phyloP scores from a whole-genome alignment of 1,139 yeast species.

The Meyerozyma smithsonii region DNA sequence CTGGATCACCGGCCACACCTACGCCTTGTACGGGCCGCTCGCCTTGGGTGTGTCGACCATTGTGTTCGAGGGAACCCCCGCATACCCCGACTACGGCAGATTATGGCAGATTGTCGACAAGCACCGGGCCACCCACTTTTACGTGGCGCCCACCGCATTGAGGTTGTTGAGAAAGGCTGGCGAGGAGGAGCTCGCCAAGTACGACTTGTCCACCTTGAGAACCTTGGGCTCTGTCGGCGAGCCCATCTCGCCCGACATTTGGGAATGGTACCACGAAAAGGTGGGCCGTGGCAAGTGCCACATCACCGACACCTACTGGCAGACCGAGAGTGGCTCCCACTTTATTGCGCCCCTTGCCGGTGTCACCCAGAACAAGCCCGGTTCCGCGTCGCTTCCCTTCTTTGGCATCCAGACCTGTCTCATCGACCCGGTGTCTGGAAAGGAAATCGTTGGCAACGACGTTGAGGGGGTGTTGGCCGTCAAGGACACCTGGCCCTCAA shows the following conservation, averaged over 20 bases:
- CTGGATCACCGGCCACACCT: slow-evolving; percentile 99
- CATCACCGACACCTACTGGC: slow-evolving; percentile 97
- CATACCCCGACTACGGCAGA: slow-evolving; percentile 93
- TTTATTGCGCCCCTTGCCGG: slow-evolving; percentile 95
- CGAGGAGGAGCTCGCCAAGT: slow-evolving; percentile 73
- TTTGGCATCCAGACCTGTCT: slow-evolving; percentile 89
- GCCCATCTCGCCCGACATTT: slow-evolving; percentile 95
- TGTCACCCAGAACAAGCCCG: slow-evolving; percentile 92
- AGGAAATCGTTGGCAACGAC: slow-evolving; percentile 79
- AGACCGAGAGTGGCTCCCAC: slow-evolving; percentile 96
- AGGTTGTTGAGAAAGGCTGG: slow-evolving; percentile 95
- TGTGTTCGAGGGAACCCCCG: slow-evolving; percentile 97
- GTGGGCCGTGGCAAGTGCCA: slow-evolving; percentile 86
- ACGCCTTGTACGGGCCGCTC: slow-evolving; percentile 92
- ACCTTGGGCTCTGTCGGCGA: slow-evolving; percentile 98
- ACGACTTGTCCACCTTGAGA: slow-evolving; percentile 86
- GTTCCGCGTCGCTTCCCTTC: slow-evolving; percentile 94
- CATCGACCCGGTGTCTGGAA: slow-evolving; percentile 88
- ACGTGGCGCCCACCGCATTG: slow-evolving; percentile 97
- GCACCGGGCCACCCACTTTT: slow-evolving; percentile 92
- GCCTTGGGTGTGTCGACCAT: slow-evolving; percentile 84
- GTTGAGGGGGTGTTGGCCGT: slow-evolving; percentile 95
- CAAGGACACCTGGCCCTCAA: slow-evolving; percentile 91
- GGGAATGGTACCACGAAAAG: slow-evolving; percentile 97
- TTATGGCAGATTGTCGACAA: slow-evolving; percentile 95